A percentile compares a stretch with the other conserved stretches of the same genome.
Evolutionary conservation across 441 rosid genomes (phyloP).

Genomic region (Flueggea neowawraea): DNA sequence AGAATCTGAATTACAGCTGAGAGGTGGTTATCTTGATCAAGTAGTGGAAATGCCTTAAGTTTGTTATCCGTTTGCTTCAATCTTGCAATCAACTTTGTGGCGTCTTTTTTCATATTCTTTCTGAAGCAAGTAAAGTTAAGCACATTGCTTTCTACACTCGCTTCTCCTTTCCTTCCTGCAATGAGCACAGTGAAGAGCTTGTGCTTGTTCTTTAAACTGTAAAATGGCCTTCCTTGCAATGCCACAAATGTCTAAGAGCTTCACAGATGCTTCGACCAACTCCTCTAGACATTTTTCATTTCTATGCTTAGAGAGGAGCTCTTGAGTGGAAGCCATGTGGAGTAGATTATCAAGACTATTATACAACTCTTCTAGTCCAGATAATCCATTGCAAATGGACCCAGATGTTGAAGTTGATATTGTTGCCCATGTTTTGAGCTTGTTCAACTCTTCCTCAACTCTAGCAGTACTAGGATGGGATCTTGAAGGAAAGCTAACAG

Average conservation of each 20-base stretch:
- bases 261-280: constrained; percentile 53
- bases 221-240: constrained; percentile 41
- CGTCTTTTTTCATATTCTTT: constrained; percentile 55
- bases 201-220: constrained; percentile 41
- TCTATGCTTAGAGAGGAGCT: constrained; percentile 27
- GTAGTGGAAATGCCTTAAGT: constrained; percentile 13
- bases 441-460: constrained; percentile 42
- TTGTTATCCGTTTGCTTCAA: constrained; percentile 42
- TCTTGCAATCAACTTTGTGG: constrained; percentile 26
- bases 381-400: constrained; percentile 30
- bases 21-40: constrained; percentile 36
- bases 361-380: constrained; percentile 39
- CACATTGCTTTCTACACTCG: constrained; percentile 23
- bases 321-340: constrained; percentile 42
- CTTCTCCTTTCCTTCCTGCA: constrained; percentile 46
- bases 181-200: constrained; percentile 40
- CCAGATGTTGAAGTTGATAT: constrained; percentile 27
- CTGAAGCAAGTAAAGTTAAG: constrained; percentile 30
- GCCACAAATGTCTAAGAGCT: constrained; percentile 51
- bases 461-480: constrained; percentile 53
- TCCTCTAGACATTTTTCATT: constrained; percentile 39
- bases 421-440: constrained; percentile 28
- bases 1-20: constrained; percentile 36
- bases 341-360: constrained; percentile 41
- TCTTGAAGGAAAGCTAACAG: constrained; percentile 64